Evolutionary conservation across 2,329 filamentous ascomycete species (phyloP).

Genomic region (Xylaria sp.): DNA sequence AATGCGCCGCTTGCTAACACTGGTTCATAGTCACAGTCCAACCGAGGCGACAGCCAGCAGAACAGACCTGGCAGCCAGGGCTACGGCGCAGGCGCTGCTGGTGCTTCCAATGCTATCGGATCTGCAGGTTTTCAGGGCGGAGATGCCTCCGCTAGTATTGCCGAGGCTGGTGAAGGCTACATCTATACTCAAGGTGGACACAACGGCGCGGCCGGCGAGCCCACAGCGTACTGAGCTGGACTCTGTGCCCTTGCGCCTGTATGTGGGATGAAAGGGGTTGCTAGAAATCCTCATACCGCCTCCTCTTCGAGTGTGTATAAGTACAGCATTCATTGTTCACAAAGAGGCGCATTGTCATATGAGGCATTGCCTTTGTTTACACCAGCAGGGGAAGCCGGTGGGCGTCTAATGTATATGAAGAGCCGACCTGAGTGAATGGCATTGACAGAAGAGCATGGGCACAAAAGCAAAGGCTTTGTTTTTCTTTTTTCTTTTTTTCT

Average conservation of each 20-base stretch:
- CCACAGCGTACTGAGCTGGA: slow-evolving; percentile 40
- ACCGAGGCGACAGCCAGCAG: slow-evolving; percentile 54
- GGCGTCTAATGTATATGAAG: slow-evolving; percentile 29
- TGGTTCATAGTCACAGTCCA: slow-evolving; percentile 66
- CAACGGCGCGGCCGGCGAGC: slow-evolving; percentile 52
- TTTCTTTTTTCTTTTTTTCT: slow-evolving; percentile 9
- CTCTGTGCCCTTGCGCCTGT: slow-evolving; percentile 11
- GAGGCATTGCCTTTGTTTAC: slow-evolving; percentile 2
- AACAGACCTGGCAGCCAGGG: slow-evolving; percentile 49
- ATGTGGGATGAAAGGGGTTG: slow-evolving; percentile 3
- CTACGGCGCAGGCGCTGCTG: slow-evolving; percentile 41
- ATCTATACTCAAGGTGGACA: slow-evolving; percentile 53
- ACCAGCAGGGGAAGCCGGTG: slow-evolving; percentile 7
- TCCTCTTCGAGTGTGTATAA: slow-evolving; percentile 32
- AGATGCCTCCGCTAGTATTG: slow-evolving; percentile 40
- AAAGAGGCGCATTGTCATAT: slow-evolving; percentile 8
- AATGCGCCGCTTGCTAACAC: slow-evolving; percentile 11
- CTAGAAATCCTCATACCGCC: slow-evolving; percentile 23
- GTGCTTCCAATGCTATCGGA: slow-evolving; percentile 37
- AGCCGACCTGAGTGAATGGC: slow-evolving; percentile 21
- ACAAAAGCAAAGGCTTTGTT: slow-evolving; percentile 21
- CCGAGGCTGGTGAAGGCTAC: slow-evolving; percentile 44
- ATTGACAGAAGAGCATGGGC: slow-evolving; percentile 22
- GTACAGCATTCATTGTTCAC: slow-evolving; percentile 23
- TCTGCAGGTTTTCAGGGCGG: slow-evolving; percentile 41